Evolutionary conservation across 2,329 filamentous ascomycete genomes (phyloP).

Genomic region (Macrophomina pseudophaseolina): DNA sequence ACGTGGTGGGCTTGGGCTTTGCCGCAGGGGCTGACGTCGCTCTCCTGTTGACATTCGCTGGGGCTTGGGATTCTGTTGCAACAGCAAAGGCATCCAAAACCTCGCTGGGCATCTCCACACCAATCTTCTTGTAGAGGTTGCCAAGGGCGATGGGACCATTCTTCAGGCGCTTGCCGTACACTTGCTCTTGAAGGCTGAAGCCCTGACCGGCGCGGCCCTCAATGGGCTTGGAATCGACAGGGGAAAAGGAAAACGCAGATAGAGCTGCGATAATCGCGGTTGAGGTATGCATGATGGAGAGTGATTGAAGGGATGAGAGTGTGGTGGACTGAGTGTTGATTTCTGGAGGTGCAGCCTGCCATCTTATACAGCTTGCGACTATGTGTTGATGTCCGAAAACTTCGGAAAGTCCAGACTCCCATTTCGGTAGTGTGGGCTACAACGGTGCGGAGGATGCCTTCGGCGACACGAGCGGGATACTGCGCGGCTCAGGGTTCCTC

Average conservation of each 20-base stretch:
- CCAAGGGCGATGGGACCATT: slow-evolving; percentile 12
- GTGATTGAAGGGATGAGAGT: background rate
- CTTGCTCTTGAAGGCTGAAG: slow-evolving; percentile 8
- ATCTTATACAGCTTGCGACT: slow-evolving; percentile 3
- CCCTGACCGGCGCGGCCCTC: background rate
- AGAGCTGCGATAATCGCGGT: slow-evolving; percentile 12
- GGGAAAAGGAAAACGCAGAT: slow-evolving; percentile 2
- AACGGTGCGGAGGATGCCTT: background rate
- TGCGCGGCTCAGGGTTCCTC: background rate
- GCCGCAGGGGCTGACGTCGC: background rate
- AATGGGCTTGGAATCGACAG: background rate
- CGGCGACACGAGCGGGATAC: background rate
- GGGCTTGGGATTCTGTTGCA: background rate
- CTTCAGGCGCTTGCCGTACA: slow-evolving; percentile 11
- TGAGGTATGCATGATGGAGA: background rate
- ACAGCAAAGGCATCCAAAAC: background rate
- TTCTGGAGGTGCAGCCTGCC: background rate
- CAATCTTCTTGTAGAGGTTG: slow-evolving; percentile 8
- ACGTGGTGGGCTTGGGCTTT: slow-evolving; percentile 2
- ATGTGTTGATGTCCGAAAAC: background rate
- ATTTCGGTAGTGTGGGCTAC: background rate
- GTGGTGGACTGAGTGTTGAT: background rate
- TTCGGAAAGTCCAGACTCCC: background rate
- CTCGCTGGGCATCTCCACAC: background rate
- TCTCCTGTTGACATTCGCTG: background rate